phyloP scores from a whole-genome alignment of 2,329 filamentous ascomycete genomes.

The Nigrospora osmanthi region DNA sequence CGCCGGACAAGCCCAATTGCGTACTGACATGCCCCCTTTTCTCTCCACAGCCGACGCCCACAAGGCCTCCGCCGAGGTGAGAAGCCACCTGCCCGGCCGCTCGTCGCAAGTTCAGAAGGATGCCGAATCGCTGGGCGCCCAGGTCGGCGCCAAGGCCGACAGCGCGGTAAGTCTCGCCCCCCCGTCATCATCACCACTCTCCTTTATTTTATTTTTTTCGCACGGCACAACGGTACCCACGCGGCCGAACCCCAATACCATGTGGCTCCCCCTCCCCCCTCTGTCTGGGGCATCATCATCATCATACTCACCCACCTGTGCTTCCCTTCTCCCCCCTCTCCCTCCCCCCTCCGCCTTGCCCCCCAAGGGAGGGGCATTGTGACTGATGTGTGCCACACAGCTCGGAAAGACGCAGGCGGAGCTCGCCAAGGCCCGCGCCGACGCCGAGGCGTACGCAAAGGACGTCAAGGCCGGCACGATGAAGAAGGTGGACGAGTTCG shows the following conservation, averaged over 20 bases:
- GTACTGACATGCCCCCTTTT: background rate
- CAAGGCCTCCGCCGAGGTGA: conserved; percentile 58
- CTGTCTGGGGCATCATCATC: too few relatives aligned
- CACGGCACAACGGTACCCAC: too few relatives aligned
- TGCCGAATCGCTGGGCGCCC: conserved; percentile 51
- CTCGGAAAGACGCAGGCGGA: conserved; percentile 56
- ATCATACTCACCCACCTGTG: background rate
- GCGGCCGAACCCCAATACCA: background rate
- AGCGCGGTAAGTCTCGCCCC: conserved; percentile 47
- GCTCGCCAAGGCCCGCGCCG: conserved; percentile 52
- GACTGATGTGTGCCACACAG: conserved; percentile 28
- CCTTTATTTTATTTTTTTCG: background rate
- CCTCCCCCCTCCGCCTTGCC: background rate
- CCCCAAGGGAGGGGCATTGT: background rate
- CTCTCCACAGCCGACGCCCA: conserved; percentile 62
- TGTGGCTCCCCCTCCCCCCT: too few relatives aligned
- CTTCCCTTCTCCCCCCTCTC: too few relatives aligned
- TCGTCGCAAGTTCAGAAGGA: conserved; percentile 57
- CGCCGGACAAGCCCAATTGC: too few relatives aligned
- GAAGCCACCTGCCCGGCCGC: conserved; percentile 55
- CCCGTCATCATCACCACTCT: background rate
- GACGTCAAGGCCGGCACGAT: conserved; percentile 56
- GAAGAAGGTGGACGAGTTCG: conserved; percentile 74
- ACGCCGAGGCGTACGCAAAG: conserved; percentile 51
- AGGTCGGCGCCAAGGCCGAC: conserved; percentile 61